Conservation (phyloP, 2,329 filamentous ascomycete species). For the Penicillium sp. region DNA sequence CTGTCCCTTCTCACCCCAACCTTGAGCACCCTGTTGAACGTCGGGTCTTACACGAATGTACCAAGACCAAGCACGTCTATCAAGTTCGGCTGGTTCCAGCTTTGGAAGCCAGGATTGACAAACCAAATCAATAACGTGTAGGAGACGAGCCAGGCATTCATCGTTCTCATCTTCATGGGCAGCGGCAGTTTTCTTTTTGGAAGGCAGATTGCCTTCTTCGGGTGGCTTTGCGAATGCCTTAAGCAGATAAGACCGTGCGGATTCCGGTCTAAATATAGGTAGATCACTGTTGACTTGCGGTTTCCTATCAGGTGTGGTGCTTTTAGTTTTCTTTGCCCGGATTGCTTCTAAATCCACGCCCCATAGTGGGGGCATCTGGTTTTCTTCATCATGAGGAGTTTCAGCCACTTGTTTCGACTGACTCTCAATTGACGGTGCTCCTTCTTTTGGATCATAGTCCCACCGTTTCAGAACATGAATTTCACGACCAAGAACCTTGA, state of each 20-base stretch:
- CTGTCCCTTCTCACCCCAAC: conserved; percentile 80
- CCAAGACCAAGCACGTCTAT: conserved; percentile 78
- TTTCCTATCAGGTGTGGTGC: conserved; percentile 20
- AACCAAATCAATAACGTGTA: conserved; percentile 71
- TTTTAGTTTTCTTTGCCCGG: conserved; percentile 46
- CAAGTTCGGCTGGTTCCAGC: conserved; percentile 66
- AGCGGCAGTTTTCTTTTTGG: conserved; percentile 50
- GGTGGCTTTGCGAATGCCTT: conserved; percentile 44
- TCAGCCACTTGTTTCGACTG: conserved; percentile 2
- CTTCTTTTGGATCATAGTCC: conserved; percentile 66
- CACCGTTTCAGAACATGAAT: conserved; percentile 75
- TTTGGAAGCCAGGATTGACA: conserved; percentile 73
- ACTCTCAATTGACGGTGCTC: conserved; percentile 33
- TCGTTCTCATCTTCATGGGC: conserved; percentile 63
- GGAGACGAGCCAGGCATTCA: conserved; percentile 67
- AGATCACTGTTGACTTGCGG: conserved; percentile 50
- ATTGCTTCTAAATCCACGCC: conserved; percentile 60
- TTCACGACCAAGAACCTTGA: conserved; percentile 72
- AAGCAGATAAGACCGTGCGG: conserved; percentile 61
- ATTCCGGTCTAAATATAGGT: conserved; percentile 73
- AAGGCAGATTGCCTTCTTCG: conserved; percentile 11
- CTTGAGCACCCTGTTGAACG: conserved; percentile 70
- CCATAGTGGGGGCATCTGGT: conserved; percentile 53
- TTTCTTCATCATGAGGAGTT: conserved; percentile 24
- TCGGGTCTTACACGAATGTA: conserved; percentile 76